Conservation (phyloP, 768 basidiomycete species). For the Agrocybe chaxingu region DNA sequence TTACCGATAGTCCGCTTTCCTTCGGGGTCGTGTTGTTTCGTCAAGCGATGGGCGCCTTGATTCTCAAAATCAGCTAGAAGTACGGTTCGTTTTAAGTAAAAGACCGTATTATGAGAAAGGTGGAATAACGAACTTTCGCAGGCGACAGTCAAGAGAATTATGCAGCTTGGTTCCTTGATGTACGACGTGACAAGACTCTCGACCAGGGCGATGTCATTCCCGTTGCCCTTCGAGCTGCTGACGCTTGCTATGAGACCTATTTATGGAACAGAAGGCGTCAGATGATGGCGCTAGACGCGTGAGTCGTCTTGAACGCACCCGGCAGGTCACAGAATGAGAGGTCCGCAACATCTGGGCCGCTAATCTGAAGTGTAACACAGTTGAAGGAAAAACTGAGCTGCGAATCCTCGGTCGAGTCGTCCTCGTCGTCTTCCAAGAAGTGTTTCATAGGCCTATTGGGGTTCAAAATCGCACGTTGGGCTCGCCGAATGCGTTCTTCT, state of each 20-base stretch:
- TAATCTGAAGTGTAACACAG: slow-evolving; percentile 56
- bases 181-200: slow-evolving; percentile 54
- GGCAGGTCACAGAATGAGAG: slow-evolving; percentile 66
- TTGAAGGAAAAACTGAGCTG: slow-evolving; percentile 49
- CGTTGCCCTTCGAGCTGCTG: slow-evolving; percentile 37
- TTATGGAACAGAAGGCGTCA: not conserved
- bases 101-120: not conserved
- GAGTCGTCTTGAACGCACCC: slow-evolving; percentile 25
- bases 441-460: slow-evolving; percentile 31
- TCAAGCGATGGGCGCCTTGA: slow-evolving; percentile 68
- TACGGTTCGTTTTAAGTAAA: not conserved
- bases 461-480: slow-evolving; percentile 65
- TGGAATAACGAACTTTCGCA: slow-evolving; percentile 52
- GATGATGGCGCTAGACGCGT: no score
- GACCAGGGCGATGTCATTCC: slow-evolving; percentile 59
- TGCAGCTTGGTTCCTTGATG: slow-evolving; percentile 60
- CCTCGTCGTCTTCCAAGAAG: slow-evolving; percentile 39
- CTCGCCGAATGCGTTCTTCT: slow-evolving; percentile 64
- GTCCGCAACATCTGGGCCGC: slow-evolving; percentile 56
- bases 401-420: slow-evolving; percentile 11
- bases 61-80: slow-evolving; percentile 73
- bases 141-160: slow-evolving; percentile 57
- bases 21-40: slow-evolving; percentile 55
- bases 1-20: slow-evolving; percentile 71
- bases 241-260: slow-evolving; percentile 60